Evolutionary conservation across 1,139 yeast genomes (phyloP).

Genomic region (Yamadazyma mexicana): DNA sequence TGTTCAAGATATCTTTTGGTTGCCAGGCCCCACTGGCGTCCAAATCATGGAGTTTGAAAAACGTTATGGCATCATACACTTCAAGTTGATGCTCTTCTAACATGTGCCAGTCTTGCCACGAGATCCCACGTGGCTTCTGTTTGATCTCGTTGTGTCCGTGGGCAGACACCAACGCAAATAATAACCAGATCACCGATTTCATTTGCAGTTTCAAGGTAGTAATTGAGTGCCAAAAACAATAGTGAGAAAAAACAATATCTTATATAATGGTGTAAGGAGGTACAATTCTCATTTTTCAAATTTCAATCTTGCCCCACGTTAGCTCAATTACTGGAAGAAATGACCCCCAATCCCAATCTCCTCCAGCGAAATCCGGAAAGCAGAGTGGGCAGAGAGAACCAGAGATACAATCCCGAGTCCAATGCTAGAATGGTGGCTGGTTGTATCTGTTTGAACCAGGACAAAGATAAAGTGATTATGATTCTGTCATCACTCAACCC

Average conservation of each 20-base stretch:
- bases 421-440: conserved; percentile 93
- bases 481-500: conserved; percentile 69
- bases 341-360: conserved; percentile 13
- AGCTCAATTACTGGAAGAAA: background rate
- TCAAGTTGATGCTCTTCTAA: conserved; percentile 79
- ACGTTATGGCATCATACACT: conserved; percentile 70
- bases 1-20: conserved; percentile 65
- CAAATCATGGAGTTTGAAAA: conserved; percentile 79
- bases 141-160: conserved; percentile 21
- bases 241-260: background rate
- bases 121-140: conserved; percentile 47
- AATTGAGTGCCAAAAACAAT: too few relatives aligned
- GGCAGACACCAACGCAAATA: conserved; percentile 11
- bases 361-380: conserved; percentile 23
- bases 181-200: background rate
- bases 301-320: background rate
- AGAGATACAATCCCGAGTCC: conserved; percentile 45
- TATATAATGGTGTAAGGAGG: background rate
- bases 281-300: background rate
- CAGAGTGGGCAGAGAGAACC: conserved; percentile 39
- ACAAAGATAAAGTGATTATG: conserved; percentile 66
- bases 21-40: conserved; percentile 54
- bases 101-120: conserved; percentile 92
- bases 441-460: conserved; percentile 67
- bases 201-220: background rate